A percentile compares a stretch with the other conserved stretches of the same genome.
Conservation (phyloP, 2,329 filamentous ascomycete genomes). For the Fusarium albidum region DNA sequence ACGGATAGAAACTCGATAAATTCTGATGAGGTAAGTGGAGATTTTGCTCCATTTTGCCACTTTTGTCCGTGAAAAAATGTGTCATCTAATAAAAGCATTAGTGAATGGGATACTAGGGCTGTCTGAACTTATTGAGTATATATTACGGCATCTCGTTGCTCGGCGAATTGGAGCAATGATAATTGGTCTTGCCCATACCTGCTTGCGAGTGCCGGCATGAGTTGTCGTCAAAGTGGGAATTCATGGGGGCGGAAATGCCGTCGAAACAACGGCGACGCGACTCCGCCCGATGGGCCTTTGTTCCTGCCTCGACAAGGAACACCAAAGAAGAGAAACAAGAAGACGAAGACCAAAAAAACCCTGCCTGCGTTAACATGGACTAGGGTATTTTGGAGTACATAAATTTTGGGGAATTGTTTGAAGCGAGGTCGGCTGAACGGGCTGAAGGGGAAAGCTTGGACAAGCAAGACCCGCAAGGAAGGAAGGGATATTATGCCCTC, state of each 20-base stretch:
- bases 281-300: conserved; percentile 20
- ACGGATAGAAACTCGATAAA: too few relatives aligned
- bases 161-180: not conserved
- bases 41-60: too few relatives aligned
- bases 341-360: too few relatives aligned
- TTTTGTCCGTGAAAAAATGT: too few relatives aligned
- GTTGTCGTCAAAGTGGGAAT: conserved; percentile 33
- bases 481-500: too few relatives aligned
- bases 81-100: too few relatives aligned
- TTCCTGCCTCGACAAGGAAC: conserved; percentile 6
- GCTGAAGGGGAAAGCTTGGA: conserved; percentile 3
- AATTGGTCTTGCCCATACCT: not conserved
- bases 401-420: not conserved
- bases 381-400: conserved; percentile 10
- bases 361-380: not conserved
- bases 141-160: not conserved
- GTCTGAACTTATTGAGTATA: too few relatives aligned
- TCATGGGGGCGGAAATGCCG: conserved; percentile 31
- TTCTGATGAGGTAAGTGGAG: too few relatives aligned
- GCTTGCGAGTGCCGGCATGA: conserved; percentile 32
- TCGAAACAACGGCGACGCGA: conserved; percentile 22
- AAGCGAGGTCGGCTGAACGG: conserved; percentile 4
- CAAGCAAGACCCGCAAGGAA: conserved; percentile 7
- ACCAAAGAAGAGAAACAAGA: too few relatives aligned
- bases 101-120: too few relatives aligned